Evolutionary conservation across 176 grass and related monocot genomes (phyloP), one percentile per base, ranked within the genome.

Genomic region (Lolium perenne): DNA sequence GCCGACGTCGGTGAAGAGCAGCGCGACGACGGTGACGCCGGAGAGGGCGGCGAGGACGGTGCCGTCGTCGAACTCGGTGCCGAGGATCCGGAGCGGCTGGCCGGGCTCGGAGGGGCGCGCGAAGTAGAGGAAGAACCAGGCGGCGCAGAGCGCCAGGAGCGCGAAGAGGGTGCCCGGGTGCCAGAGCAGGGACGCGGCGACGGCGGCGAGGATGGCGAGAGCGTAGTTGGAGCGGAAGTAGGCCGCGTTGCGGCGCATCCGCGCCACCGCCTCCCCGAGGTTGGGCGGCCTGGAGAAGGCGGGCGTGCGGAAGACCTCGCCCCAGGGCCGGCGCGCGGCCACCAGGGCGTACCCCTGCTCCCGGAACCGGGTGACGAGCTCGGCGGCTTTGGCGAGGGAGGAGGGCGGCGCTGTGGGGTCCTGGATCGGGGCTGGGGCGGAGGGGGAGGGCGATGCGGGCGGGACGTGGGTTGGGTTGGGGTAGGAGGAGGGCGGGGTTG

Each of bases 141-240:
- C 88, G 41, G 86, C 88, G 81, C 76, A 81, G 80, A 99, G 97
- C 16, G 88, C 72, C 55, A 90, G 20, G 25, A 91, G 87, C 25
- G 77, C 90, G 84, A 92, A 87, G 68, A 99, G 85, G 16, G 97
- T 86, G 38, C 87, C 85, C 0, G 94, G 97, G 64, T 99, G 90
- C 84, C 92, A 99, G 88, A 96, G 60, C 51, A 99, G 90, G 45
- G 92, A 83, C 4, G 95, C 70, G 21, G 91, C 84, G 75, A 96
- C 79, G 74, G 88, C 82, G 78, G 67, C 54, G 71, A 93, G 63
- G 8, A 94, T 49, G 9, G 78, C 68, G 4, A 94, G 38, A 49
- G 88, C 70, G 94, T 99, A 99, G 89, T 99, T 99, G 15, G 92
- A 87, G 63, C 97, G 92, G 87, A 99, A 99, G 90, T 99, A 99